A percentile compares a stretch with the other conserved stretches of the same genome.
Conservation (phyloP, 352 stramenopile species). For the Phytophthora brassicae region DNA sequence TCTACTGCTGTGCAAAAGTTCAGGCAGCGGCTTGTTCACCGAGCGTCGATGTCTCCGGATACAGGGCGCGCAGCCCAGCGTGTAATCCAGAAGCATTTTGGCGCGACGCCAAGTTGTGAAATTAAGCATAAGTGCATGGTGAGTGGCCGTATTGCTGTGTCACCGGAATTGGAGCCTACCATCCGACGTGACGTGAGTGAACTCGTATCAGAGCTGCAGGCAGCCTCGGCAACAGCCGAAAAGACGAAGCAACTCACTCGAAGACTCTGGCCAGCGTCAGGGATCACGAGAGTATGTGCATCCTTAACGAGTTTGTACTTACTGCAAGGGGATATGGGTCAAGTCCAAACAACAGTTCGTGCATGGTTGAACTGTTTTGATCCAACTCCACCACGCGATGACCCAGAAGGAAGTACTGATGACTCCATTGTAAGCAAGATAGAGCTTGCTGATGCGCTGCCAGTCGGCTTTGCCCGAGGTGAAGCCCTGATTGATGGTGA, state of each 20-base stretch:
- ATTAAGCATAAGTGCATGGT: conserved; percentile 77
- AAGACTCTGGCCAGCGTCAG: conserved; percentile 74
- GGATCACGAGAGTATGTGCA: conserved; percentile 79
- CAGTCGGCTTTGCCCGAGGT: conserved; percentile 54
- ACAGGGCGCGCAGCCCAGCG: conserved; percentile 52
- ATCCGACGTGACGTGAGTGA: conserved; percentile 69
- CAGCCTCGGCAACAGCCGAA: conserved; percentile 62
- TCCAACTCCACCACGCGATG: conserved; percentile 54
- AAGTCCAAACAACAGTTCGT: conserved; percentile 55
- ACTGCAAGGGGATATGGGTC: conserved; percentile 62
- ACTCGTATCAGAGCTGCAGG: conserved; percentile 60
- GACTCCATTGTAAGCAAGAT: conserved; percentile 32
- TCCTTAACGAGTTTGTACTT: conserved; percentile 78
- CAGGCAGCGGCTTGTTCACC: conserved; percentile 29
- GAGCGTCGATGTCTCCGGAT: conserved; percentile 57
- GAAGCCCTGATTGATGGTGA: conserved; percentile 80
- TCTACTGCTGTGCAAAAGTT: conserved; percentile 28
- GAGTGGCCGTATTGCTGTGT: conserved; percentile 56
- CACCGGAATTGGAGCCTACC: conserved; percentile 63
- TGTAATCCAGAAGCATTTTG: conserved; percentile 70
- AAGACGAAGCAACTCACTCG: conserved; percentile 59
- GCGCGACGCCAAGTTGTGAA: conserved; percentile 69
- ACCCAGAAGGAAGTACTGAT: conserved; percentile 39
- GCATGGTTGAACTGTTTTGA: conserved; percentile 81
- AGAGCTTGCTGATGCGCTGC: conserved; percentile 17